These are phyloP conservation scores for Podaxis mareebaensis DNA, from an alignment of 768 basidiomycete species.

Conservation along the genomic window DNA sequence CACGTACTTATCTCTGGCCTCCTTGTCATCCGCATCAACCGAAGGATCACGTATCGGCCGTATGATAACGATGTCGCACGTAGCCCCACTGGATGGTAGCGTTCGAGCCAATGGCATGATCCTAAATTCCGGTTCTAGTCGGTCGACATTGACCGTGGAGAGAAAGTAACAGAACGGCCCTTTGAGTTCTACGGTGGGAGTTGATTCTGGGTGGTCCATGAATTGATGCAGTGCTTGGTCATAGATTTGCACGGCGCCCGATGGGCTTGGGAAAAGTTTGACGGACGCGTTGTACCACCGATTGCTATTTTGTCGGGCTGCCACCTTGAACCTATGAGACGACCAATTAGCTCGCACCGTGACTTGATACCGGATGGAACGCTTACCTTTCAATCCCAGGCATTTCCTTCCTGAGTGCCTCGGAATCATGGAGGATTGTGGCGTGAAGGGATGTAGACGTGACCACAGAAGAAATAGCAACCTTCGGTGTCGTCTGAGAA, in stretches of 20 bases:
- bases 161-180: conserved; percentile 91
- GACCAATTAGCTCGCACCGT: neutral
- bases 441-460: conserved; percentile 87
- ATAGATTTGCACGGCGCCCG: conserved; percentile 56
- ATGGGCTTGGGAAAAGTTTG: conserved; percentile 51
- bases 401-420: conserved; percentile 62
- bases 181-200: conserved; percentile 44
- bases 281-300: conserved; percentile 69
- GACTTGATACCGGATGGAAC: neutral
- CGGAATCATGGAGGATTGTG: conserved; percentile 79
- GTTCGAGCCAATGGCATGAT: conserved; percentile 65
- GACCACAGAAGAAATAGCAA: conserved; percentile 71
- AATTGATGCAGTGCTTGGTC: conserved; percentile 53
- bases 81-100: conserved; percentile 42
- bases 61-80: conserved; percentile 76
- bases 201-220: conserved; percentile 36
- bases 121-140: conserved; percentile 81
- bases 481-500: conserved; percentile 23
- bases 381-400: conserved; percentile 68
- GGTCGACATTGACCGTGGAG: conserved; percentile 78
- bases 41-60: conserved; percentile 68
- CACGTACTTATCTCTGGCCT: conserved; percentile 50
- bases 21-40: conserved; percentile 39
- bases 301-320: conserved; percentile 72
- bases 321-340: conserved; percentile 72